Percentiles rank a stretch among this genome's conserved stretches.
These are phyloP conservation scores for Polyplosphaeria fusca DNA, from an alignment of 495 filamentous ascomycete genomes.

Conservation along the genomic window DNA sequence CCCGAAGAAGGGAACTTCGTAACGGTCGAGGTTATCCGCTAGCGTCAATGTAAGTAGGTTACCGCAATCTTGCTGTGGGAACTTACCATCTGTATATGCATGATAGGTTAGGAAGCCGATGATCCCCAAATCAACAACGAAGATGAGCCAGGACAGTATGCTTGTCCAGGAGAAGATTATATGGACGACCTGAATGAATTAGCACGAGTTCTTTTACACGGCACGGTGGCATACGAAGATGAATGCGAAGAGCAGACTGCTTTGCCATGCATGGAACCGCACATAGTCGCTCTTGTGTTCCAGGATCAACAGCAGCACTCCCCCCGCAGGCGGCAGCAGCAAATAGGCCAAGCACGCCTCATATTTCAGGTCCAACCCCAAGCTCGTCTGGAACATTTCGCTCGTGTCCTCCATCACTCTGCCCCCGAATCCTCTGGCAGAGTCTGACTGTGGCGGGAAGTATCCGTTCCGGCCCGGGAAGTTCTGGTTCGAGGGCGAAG, in stretches of 20 bases:
- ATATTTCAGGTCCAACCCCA: constrained; percentile 66
- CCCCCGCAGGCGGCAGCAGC: constrained; percentile 79
- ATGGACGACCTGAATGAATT: constrained; percentile 58
- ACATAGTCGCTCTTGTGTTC: constrained; percentile 98
- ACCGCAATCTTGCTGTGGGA: neutral
- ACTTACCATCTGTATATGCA: constrained; percentile 77
- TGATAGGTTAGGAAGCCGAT: constrained; percentile 74
- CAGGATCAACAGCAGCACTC: constrained; percentile 75
- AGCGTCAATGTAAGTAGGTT: constrained; percentile 1
- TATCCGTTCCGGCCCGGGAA: neutral
- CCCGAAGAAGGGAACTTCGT: constrained; percentile 86
- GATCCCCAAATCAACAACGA: constrained; percentile 68
- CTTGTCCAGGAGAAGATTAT: constrained; percentile 79
- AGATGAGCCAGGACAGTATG: constrained; percentile 78
- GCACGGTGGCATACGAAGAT: constrained; percentile 61
- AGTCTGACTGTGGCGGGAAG: too few species aligned
- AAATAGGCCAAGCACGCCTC: constrained; percentile 92
- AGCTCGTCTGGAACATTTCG: constrained; percentile 67
- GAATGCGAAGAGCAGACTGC: constrained; percentile 76
- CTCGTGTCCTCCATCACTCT: too few species aligned
- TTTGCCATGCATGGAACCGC: constrained; percentile 95
- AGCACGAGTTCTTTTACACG: constrained; percentile 20
- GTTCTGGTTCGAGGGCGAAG: too few species aligned
- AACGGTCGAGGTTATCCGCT: constrained; percentile 88
- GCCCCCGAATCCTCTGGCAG: constrained; percentile 29